These are phyloP conservation scores for Choanephora cucurbitarum DNA, from an alignment of 371 early-diverging fungal genomes.

Conservation along the genomic window DNA sequence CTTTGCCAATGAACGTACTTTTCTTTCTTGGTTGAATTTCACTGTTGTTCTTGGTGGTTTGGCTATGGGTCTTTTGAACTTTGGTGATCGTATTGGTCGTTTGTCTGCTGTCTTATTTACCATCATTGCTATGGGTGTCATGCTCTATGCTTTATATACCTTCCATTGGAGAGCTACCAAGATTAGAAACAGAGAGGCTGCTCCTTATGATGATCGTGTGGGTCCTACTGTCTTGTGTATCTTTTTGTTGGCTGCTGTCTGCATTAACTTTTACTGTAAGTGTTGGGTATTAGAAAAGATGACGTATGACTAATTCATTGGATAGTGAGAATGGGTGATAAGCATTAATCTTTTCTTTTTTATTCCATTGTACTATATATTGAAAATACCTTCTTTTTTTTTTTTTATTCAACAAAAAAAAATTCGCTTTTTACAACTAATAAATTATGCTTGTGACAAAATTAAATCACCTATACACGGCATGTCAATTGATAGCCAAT, in stretches of 20 bases:
- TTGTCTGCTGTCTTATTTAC: slow-evolving; percentile 67
- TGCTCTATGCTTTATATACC: slow-evolving; percentile 79
- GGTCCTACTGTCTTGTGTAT: slow-evolving; percentile 80
- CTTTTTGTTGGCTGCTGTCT: slow-evolving; percentile 75
- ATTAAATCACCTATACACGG: background rate
- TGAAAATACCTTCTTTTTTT: background rate
- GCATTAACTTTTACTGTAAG: slow-evolving; percentile 83
- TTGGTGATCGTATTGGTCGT: slow-evolving; percentile 62
- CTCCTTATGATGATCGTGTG: slow-evolving; percentile 58
- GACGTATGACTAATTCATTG: background rate
- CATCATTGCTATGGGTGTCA: slow-evolving; percentile 66
- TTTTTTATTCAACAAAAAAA: background rate
- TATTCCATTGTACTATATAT: background rate
- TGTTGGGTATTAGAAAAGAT: no score
- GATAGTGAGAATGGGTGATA: slow-evolving; percentile 26
- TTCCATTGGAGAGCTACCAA: slow-evolving; percentile 85
- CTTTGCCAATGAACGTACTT: slow-evolving; percentile 96
- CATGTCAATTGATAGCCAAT: slow-evolving; percentile 10
- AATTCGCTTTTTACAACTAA: no score
- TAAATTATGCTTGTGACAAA: slow-evolving; percentile 2
- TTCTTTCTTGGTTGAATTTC: slow-evolving; percentile 75
- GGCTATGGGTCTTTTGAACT: slow-evolving; percentile 68
- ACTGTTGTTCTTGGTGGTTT: slow-evolving; percentile 64
- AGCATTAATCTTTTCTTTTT: slow-evolving; percentile 13
- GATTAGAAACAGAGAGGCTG: slow-evolving; percentile 56